Evolutionary conservation across 1,139 yeast species (phyloP), one percentile per base, ranked within the genome.

Genomic region (Pichia inconspicua): DNA sequence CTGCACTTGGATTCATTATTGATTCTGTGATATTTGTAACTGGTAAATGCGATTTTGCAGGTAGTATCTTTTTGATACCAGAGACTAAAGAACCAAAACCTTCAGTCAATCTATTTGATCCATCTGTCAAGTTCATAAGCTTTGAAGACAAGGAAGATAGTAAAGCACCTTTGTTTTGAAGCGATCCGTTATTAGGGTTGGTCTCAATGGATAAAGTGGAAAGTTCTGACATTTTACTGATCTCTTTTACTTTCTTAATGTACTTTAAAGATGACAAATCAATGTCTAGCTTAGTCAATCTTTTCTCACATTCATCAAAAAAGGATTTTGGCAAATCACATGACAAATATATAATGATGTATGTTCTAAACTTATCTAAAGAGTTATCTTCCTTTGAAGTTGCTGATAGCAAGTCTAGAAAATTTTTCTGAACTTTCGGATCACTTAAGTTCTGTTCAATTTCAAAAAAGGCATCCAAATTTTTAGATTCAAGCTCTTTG

Each of bases 1-100:
- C 80, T 52, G 73, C 74, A 32, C 68, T 61, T 8, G 97, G 97
- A 54, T 87, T 95, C 86, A 90, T 84, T 27, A 92, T 78, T 2
- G 96, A 84, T 66, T 90, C 96, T 11, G 89, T 95, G 39, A 92
- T 80, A 60, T 84, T 85, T 7, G 98, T 90, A 41, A 92, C 77
- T 30, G 97, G 96, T 59, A 92, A 77, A 50, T 83, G 84, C 61
- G 86, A 84, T 67, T 85, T 86, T 51, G 85, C 94, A 0, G 98
- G 97, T 48, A 92, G 71, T 44, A 92, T 71, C 57, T 84, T 89
- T 62, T 88, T 89, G 53, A 94, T 81, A 48, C 95, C 95, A 1
- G 95, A 80, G 25, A 95, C 87, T 50, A 92, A 72, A 19, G 92
- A 84, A 43, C 95, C 95, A 55, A 92, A 82, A 40, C 90, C 90